Base-by-base conservation (phyloP, 257 asterid species). In the Capsicum chinense region DNA sequence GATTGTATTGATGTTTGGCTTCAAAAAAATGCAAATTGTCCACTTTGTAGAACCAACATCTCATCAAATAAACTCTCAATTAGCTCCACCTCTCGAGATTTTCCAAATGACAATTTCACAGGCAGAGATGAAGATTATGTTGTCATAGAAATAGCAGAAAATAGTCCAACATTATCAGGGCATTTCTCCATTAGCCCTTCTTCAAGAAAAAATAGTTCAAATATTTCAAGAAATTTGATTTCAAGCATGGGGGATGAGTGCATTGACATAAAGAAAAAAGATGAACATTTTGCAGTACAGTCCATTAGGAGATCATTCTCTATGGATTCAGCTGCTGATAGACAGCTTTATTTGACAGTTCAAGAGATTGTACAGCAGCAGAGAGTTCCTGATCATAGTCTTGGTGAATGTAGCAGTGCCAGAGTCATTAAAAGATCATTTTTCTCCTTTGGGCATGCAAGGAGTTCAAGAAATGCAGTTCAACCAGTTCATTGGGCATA, bases 221-320 rank as follows among this genome's bases (percentile, higher is more conserved):
- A 21, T 17, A 2, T 10, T 33, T 79, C 54, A 56, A 56, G 7
- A 79, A 56, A 79, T 9, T 79, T 79, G 9, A 9, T 44, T 19
- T 70, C 79, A 1, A 93, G 94, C 83, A 92, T 90, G 93, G 98
- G 97, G 48, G 98, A 94, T 79, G 99, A 95, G 82, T 93, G 93
- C 56, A 90, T 95, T 78, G 93, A 90, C 83, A 91, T 39, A 37
- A 86, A 97, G 80, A 16, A 83, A 48, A 90, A 88, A 82, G 95
- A 92, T 74, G 93, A 91, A 56, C 88, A 86, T 6, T 94, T 94
- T 58, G 78, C 60, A 8, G 85, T 91, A 33, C 95, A 94, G 73
- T 91, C 93, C 3, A 88, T 93, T 12, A 92, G 97, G 35, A 90
- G 99, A 83, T 95, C 99, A 2, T 92, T 95, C 63, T 95, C 98